phyloP scores from a whole-genome alignment of 164 flowering plant species.

The Brasenia schreberi region DNA sequence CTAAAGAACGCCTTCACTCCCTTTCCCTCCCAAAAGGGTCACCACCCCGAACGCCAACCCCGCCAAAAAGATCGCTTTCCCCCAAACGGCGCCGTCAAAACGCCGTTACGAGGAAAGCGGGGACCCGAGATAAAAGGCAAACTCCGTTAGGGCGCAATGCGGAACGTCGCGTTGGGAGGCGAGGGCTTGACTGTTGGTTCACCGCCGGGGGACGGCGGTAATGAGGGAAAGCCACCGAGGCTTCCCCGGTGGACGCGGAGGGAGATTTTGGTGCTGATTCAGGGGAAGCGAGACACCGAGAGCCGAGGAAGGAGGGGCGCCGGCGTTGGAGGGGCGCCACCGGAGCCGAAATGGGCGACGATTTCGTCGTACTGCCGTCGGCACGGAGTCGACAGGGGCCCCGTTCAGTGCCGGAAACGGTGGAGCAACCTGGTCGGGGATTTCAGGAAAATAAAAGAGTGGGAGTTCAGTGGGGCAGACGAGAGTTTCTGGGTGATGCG shows the following conservation, averaged over 20 bases:
- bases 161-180: too few relatives aligned
- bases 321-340: neutral
- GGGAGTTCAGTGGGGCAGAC: neutral
- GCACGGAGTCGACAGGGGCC: slow-evolving; percentile 2
- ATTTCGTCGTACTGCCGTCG: slow-evolving; percentile 1
- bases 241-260: slow-evolving; percentile 3
- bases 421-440: slow-evolving; percentile 1
- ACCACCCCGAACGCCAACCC: too few relatives aligned
- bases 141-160: too few relatives aligned
- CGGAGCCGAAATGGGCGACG: neutral
- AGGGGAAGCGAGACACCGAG: neutral
- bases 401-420: slow-evolving; percentile 3
- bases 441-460: slow-evolving; percentile 2
- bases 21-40: too few relatives aligned
- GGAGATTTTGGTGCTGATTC: slow-evolving; percentile 1
- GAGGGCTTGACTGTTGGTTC: too few relatives aligned
- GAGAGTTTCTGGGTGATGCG: slow-evolving; percentile 2
- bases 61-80: too few relatives aligned
- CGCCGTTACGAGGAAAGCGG: too few relatives aligned
- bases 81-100: too few relatives aligned
- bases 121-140: too few relatives aligned
- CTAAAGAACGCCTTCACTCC: too few relatives aligned
- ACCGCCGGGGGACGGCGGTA: neutral
- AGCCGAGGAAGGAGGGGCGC: neutral
- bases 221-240: neutral